Evolutionary conservation across 140 eudicot genomes (phyloP), one percentile per base, ranked within the genome.

Genomic region (Anethum foeniculum): DNA sequence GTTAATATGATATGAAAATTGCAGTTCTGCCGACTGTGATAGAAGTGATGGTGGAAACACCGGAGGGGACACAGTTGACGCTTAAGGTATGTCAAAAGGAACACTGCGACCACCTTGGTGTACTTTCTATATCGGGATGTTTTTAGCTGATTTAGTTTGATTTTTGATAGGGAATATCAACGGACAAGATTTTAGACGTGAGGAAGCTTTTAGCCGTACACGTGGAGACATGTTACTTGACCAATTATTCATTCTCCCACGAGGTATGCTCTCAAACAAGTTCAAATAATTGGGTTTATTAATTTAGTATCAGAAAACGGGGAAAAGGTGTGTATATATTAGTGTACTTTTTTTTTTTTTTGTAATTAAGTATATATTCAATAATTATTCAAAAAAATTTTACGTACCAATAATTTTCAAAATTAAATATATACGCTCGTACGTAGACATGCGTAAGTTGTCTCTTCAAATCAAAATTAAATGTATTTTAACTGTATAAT

Each of bases 211-310:
- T 96, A 81, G 92, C 96, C 81, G 90, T 85, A 54, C 88, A 93
- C 88, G 94, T 88, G 75, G 98, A 96, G 75, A 96, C 98, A 25
- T 96, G 99, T 77, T 97, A 96, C 75, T 83, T 96, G 62, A 96
- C 99, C 25, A 88, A 90, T 79, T 96, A 88, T 81, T 91, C 99
- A 46, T 90, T 96, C 25, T 88, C 99, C 3, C 99, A 96, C 44
- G 97, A 90, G 97, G 99, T 93, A 25, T 16, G 34, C 34, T 60
- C 69, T 39, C 43, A n/a, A n/a, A n/a, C n/a, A n/a, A n/a, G 38
- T 34, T 34, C 38, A 34, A 34, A 34, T 34, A 34, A 34, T 34
- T 34, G 38, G 1, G 3, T 34, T 34, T 34, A 34, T 34, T 34
- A 34, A 34, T 34, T 34, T n/a, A n/a, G n/a, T n/a, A n/a, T n/a